Evolutionary conservation across 441 rosid species (phyloP), one percentile per base, ranked within the genome.

Genomic region (Croton laevigatus): DNA sequence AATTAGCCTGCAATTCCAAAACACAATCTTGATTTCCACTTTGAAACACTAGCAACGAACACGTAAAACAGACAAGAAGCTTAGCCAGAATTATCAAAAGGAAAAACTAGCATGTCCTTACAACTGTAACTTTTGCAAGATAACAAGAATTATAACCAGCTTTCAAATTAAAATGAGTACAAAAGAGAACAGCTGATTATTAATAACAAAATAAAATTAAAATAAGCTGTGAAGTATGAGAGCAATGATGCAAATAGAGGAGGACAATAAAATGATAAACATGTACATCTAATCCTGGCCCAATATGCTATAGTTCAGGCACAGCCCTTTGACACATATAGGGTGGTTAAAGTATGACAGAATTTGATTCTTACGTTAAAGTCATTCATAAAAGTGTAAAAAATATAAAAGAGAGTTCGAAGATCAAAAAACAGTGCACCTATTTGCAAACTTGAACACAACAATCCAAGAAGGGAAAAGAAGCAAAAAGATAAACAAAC

Each of bases 1-100:
- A 91, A 78, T 90, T 96, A 44, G 96, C 98, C 99, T 96, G 84
- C 76, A 78, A 17, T 73, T 77, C 67, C 66, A 66, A n/a, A 61
- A 71, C 63, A 55, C n/a, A 23, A 54, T 8, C 14, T 73, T 66
- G 67, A 52, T 65, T 69, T 64, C 58, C 66, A 65, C 14, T 2
- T 38, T 16, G 27, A 34, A 59, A 37, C n/a, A 19, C 23, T 27
- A 32, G 16, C 55, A 71, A 27, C 14, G 58, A 22, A 9, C 44
- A 48, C 10, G 22, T n/a, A 40, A 5, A 48, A 40, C 23, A 2
- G 32, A 42, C 7, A 4, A 40, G 44, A 40, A 40, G 6, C 8
- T n/a, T 17, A 52, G 6, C 10, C 55, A 52, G 23, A 7, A n/a
- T n/a, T 52, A 6, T 40, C 1, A 40, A 40, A 40, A 6, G 10